Base-by-base conservation (phyloP, 192 early-diverging fungal genomes). In the Backusella parvicylindrica region DNA sequence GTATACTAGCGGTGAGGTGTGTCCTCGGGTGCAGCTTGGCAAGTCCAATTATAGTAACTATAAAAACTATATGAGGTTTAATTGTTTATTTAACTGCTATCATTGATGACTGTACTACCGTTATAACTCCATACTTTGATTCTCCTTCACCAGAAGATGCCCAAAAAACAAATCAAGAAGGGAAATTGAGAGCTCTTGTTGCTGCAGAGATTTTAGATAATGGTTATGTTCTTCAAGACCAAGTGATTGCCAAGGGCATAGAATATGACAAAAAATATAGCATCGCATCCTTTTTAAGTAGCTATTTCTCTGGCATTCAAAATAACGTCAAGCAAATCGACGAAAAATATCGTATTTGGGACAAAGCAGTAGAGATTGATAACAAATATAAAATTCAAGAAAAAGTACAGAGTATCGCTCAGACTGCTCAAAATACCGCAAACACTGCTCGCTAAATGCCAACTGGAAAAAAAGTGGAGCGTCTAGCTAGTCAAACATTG, bases 171-270 rank as follows among this genome's bases (percentile, higher is more conserved):
- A 56, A 47, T 3, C 78, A 81, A 65, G 83, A 84, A 43, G 43
- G 36, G 56, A 80, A 86, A 79, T 77, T 86, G 53, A 87, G 86
- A 78, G 75, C 84, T 13, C 81, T 77, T 7, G 81, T 90, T 68
- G 72, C 85, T 71, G 86, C 87, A 67, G 92, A 94, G 83, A 87
- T 94, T 64, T 82, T 94, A 32, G 90, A 91, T 49, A 87, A 87
- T 8, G 92, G 92, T 35, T 90, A 91, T 76, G 70, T 83, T 30
- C 71, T 94, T n/a, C 85, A 86, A 41, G 90, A 92, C 70, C 83
- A 83, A 33, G 88, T 94, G 31, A 83, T 94, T 37, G 79, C 83
- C 64, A 86, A 88, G 72, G 91, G 91, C 41, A 82, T 91, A 6
- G 86, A 89, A 71, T 88, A 87, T 68, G 91, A 94, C 78, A 53